Evolutionary conservation across 352 stramenopile genomes (phyloP), one percentile per base, ranked within the genome.

Genomic region (Phytophthora ohioensis): DNA sequence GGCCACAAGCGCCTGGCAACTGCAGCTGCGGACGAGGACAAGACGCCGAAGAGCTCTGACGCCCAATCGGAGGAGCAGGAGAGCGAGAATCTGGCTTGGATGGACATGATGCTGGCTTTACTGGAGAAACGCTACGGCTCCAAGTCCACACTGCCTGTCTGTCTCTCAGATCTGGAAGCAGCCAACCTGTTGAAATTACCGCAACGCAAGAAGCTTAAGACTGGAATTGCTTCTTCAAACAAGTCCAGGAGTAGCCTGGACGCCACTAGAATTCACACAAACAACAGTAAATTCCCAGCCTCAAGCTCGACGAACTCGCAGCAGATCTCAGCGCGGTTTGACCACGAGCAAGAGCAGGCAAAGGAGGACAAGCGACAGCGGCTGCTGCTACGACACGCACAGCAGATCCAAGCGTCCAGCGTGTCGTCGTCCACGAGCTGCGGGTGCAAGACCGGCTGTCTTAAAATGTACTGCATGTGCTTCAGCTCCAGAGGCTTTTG

Each of bases 401-500:
- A 88, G 62, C 82, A 91, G 66, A 85, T 95, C 58, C 86, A 94
- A 52, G 80, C 84, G 54, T 80, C 84, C 35, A 93, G 86, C 52
- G 75, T 90, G n/a, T 67, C 79, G 0, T 95, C 88, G 7, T 88
- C 78, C n/a, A 84, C 82, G 31, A 90, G 82, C 68, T 95, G 88
- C 54, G 88, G 88, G 32, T 95, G 88, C 81, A 95, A 95, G 76
- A 95, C 85, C 2, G 88, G 88, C 12, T 95, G 88, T 56, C 73
- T 95, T 31, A 95, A 95, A 73, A 91, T 95, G 84, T 95, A 94
- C 65, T 95, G 88, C 62, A 81, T 91, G 36, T 95, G 88, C 69
- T 95, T 95, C 58, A 92, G 86, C 55, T 90, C 85, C 6, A 77
- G 86, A 60, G 88, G 88, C n/a, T 95, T 84, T 71, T 95, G 88